These are phyloP conservation scores for Aotearoamyces nothofagi DNA, from an alignment of 2,329 filamentous ascomycete species.

Conservation along the genomic window DNA sequence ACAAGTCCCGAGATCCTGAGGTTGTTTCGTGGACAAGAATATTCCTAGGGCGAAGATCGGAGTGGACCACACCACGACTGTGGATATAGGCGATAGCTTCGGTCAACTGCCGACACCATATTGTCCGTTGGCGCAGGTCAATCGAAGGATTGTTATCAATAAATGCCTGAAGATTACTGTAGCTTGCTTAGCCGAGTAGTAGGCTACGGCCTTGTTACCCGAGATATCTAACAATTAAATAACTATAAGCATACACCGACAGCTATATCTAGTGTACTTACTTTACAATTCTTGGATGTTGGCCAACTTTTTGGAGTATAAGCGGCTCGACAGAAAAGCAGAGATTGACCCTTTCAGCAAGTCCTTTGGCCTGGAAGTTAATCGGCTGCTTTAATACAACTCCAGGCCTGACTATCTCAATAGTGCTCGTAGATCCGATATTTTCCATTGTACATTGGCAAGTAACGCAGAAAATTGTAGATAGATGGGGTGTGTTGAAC, in stretches of 20 bases:
- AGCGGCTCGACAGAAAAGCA: conserved; percentile 2
- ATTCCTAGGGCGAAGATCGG: conserved; percentile 19
- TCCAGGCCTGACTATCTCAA: not conserved
- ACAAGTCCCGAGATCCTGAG: conserved; percentile 13
- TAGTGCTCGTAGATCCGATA: not conserved
- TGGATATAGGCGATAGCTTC: conserved; percentile 19
- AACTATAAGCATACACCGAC: not conserved
- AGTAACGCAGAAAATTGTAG: too few species aligned
- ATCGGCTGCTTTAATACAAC: not conserved
- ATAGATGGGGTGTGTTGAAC: too few species aligned
- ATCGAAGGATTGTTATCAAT: conserved; percentile 11
- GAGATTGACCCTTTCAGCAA: too few species aligned
- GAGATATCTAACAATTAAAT: conserved; percentile 1
- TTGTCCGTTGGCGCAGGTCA: conserved; percentile 8
- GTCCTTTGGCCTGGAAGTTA: too few species aligned
- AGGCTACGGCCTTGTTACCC: conserved; percentile 1
- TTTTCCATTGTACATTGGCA: too few species aligned
- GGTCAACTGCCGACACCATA: conserved; percentile 17
- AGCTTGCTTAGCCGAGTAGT: conserved; percentile 11
- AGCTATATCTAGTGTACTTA: conserved; percentile 1
- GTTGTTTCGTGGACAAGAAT: conserved; percentile 17
- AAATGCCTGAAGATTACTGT: conserved; percentile 9
- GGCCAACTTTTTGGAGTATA: conserved; percentile 2
- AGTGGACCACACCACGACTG: conserved; percentile 18
- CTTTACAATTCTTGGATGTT: conserved; percentile 3